Percentiles rank a stretch among this genome's conserved stretches.
Conservation (phyloP, 2,329 filamentous ascomycete species). For the Aspergillus aculeatus region DNA sequence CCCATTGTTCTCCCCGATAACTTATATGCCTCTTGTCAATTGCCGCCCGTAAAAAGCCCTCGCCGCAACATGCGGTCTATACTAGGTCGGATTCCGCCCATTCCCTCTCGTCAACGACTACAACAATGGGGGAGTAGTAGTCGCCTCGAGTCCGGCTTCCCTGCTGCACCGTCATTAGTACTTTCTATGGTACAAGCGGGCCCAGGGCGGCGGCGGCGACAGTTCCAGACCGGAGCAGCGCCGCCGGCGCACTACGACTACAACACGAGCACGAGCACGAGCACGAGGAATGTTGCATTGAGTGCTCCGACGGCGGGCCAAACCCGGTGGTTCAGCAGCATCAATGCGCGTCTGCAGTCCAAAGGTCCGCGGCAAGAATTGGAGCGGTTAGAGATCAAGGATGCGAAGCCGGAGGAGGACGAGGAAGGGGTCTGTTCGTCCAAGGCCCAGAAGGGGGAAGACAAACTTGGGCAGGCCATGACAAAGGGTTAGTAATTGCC, state of each 20-base stretch:
- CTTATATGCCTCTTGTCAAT: neutral
- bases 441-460: conserved; percentile 22
- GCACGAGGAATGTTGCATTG: neutral
- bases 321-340: neutral
- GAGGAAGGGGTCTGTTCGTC: conserved; percentile 19
- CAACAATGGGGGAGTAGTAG: neutral
- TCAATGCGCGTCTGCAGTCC: neutral
- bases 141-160: neutral
- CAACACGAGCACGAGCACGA: no score
- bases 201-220: no score
- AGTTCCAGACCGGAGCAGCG: no score
- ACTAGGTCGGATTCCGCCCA: neutral
- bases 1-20: neutral
- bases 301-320: neutral
- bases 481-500: conserved; percentile 54
- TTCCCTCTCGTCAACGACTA: neutral
- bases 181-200: neutral
- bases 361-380: neutral
- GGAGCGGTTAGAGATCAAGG: neutral
- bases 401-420: neutral
- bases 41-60: neutral
- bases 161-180: neutral
- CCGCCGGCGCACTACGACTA: no score
- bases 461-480: conserved; percentile 57
- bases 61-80: conserved; percentile 9